These are phyloP conservation scores for Cutaneotrichosporon spelunceum DNA, from an alignment of 1,284 basidiomycete species.

Conservation along the genomic window DNA sequence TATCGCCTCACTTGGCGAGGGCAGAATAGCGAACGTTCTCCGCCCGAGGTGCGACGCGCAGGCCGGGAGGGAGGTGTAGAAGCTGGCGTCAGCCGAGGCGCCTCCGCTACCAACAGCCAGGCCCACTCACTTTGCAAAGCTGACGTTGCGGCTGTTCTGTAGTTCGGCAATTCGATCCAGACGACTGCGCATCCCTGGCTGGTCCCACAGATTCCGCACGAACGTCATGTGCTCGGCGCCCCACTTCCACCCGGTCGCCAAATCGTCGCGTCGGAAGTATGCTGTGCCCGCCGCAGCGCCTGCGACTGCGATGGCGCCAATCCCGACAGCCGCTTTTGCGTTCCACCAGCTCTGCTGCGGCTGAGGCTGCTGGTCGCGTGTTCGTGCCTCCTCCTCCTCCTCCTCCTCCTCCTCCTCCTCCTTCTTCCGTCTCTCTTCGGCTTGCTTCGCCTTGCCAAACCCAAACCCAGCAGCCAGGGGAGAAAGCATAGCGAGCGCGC, in stretches of 20 bases:
- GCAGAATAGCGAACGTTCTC: conserved; percentile 74
- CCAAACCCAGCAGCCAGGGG: conserved; percentile 54
- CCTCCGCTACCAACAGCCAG: too few relatives aligned
- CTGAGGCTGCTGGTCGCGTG: neutral
- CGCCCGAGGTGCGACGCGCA: conserved; percentile 55
- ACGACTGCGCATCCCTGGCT: conserved; percentile 61
- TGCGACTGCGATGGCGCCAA: conserved; percentile 67
- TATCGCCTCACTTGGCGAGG: conserved; percentile 58
- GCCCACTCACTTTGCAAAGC: conserved; percentile 67
- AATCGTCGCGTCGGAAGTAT: conserved; percentile 68
- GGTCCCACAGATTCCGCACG: conserved; percentile 83
- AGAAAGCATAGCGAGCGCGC: conserved; percentile 58
- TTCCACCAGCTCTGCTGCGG: conserved; percentile 23
- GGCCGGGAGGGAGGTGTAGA: conserved; percentile 70
- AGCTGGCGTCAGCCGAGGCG: conserved; percentile 54
- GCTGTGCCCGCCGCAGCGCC: conserved; percentile 81
- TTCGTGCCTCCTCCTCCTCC: neutral
- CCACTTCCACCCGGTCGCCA: conserved; percentile 70
- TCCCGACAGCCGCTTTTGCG: conserved; percentile 30
- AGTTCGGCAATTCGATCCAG: conserved; percentile 63
- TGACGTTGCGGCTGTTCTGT: conserved; percentile 55
- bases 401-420: conserved; percentile 1
- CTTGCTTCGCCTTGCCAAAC: conserved; percentile 33
- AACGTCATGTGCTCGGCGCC: conserved; percentile 87
- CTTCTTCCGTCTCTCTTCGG: neutral